Percentiles rank a stretch among this genome's conserved stretches.
Conservation (phyloP, 2,329 filamentous ascomycete species). For the Penicillium sp. region DNA sequence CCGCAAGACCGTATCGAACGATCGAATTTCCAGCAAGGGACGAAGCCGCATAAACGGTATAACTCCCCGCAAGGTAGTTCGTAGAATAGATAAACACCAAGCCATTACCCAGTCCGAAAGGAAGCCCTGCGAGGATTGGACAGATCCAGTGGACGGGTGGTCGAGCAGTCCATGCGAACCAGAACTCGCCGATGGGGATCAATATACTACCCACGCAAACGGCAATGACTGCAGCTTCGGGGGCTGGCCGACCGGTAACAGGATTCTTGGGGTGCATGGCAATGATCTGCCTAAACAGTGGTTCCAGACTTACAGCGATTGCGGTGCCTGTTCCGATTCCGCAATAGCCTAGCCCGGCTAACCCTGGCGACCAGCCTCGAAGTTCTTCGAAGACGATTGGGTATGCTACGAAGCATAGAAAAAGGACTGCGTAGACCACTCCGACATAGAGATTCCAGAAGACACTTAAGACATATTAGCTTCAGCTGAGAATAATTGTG, state of each 20-base stretch:
- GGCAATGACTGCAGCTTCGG: constrained; percentile 71
- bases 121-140: constrained; percentile 69
- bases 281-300: constrained; percentile 69
- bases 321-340: constrained; percentile 55
- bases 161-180: constrained; percentile 78
- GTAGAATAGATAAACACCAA: constrained; percentile 71
- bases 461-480: constrained; percentile 45
- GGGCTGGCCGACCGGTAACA: constrained; percentile 54
- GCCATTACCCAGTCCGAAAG: constrained; percentile 69
- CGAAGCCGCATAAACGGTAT: constrained; percentile 70
- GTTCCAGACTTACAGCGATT: constrained; percentile 52
- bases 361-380: constrained; percentile 68
- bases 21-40: constrained; percentile 73
- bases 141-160: constrained; percentile 69
- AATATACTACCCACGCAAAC: constrained; percentile 70
- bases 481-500: not conserved
- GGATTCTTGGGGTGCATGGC: constrained; percentile 66
- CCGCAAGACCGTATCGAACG: constrained; percentile 66
- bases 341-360: constrained; percentile 69
- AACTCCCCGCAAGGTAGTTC: constrained; percentile 72
- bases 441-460: constrained; percentile 64
- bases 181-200: constrained; percentile 70
- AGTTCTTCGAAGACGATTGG: constrained; percentile 70
- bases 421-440: constrained; percentile 76
- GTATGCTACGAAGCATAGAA: constrained; percentile 80